These are phyloP conservation scores for Lachnellula occidentalis DNA, from an alignment of 2,329 filamentous ascomycete genomes.

Conservation along the genomic window DNA sequence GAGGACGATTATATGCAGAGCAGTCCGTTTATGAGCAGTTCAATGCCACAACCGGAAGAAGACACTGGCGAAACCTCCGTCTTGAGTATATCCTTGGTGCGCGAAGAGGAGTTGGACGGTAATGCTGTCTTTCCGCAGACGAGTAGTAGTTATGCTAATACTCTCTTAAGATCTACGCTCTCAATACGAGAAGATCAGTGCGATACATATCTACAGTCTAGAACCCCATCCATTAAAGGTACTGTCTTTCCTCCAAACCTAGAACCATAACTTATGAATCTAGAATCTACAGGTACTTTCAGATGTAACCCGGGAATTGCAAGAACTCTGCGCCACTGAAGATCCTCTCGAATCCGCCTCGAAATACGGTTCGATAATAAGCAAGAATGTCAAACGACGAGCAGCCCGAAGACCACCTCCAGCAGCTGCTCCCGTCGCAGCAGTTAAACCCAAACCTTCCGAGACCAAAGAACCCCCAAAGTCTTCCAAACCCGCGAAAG, in stretches of 20 bases:
- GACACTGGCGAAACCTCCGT: constrained; percentile 47
- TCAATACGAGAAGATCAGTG: constrained; percentile 66
- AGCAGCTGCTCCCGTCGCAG: constrained; percentile 24
- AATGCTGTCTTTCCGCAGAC: constrained; percentile 36
- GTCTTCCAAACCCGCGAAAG: constrained; percentile 8
- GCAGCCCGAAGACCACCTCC: constrained; percentile 25
- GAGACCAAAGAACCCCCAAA: constrained; percentile 15
- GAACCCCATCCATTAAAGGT: constrained; percentile 64
- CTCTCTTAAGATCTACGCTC: constrained; percentile 53
- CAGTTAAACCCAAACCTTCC: constrained; percentile 18
- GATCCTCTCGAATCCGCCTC: constrained; percentile 54
- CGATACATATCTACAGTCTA: constrained; percentile 85
- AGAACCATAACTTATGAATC: neutral
- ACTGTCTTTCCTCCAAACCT: constrained; percentile 7
- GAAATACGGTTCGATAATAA: constrained; percentile 69
- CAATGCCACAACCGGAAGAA: constrained; percentile 50
- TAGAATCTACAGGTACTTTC: constrained; percentile 63
- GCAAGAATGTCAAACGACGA: constrained; percentile 56
- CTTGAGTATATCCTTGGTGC: constrained; percentile 59
- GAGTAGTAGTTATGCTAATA: constrained; percentile 5
- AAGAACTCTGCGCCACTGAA: constrained; percentile 48
- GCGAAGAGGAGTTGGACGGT: constrained; percentile 65
- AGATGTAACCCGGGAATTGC: constrained; percentile 61
- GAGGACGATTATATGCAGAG: constrained; percentile 64
- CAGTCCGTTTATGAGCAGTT: constrained; percentile 62